Conservation (phyloP, 768 basidiomycete species). For the Calvatia gigantea region DNA sequence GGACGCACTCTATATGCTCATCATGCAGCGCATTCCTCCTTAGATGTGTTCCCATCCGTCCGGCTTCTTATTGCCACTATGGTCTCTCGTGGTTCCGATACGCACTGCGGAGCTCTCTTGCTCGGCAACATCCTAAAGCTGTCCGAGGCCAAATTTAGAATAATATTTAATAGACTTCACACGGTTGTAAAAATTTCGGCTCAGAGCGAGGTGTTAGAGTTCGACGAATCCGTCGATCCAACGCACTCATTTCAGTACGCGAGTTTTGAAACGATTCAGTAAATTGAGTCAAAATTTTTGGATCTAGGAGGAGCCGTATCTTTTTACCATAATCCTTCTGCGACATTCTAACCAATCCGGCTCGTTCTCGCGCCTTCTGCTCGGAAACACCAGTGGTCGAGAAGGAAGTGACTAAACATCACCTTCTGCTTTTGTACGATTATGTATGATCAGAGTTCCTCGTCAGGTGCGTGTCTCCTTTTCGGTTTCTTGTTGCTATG, state of each 20-base stretch:
- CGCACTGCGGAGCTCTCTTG: background rate
- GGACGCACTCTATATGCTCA: background rate
- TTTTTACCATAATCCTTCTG: too few relatives aligned
- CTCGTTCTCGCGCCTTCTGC: too few relatives aligned
- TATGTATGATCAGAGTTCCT: too few relatives aligned
- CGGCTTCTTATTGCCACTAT: background rate
- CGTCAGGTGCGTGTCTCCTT: too few relatives aligned
- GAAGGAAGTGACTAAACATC: too few relatives aligned
- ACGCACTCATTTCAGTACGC: background rate
- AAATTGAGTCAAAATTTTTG: background rate
- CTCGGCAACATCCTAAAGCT: background rate
- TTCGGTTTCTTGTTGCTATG: too few relatives aligned
- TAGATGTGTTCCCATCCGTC: background rate
- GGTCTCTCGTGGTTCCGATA: background rate
- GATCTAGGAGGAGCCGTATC: background rate
- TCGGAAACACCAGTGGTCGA: too few relatives aligned
- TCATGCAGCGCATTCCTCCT: background rate
- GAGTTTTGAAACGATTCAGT: background rate
- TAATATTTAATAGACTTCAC: background rate
- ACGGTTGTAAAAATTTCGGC: background rate
- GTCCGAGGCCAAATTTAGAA: background rate
- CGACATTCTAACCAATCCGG: too few relatives aligned
- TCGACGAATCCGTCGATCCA: background rate
- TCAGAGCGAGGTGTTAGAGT: background rate
- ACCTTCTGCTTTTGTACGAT: too few relatives aligned